Evolutionary conservation across 2,329 filamentous ascomycete species (phyloP).

Genomic region (Diplodia mutila): DNA sequence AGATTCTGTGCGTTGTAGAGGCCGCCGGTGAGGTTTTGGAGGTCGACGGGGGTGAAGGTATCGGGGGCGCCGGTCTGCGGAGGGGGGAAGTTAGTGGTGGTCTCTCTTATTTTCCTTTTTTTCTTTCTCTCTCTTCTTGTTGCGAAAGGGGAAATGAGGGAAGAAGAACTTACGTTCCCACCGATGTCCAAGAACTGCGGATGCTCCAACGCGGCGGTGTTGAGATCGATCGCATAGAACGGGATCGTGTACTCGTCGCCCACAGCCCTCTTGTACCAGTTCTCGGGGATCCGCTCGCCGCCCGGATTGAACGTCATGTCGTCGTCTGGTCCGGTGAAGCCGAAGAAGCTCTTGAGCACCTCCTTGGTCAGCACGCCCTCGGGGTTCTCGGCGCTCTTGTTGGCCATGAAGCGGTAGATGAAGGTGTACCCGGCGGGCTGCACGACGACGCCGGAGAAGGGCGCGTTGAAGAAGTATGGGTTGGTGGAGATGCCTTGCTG

Average conservation of each 20-base stretch:
- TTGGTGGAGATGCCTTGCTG: slow-evolving; percentile 7
- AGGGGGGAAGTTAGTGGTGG: neutral
- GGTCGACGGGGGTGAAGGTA: slow-evolving; percentile 42
- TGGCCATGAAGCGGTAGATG: slow-evolving; percentile 37
- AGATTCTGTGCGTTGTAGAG: slow-evolving; percentile 50
- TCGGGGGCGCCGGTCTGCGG: slow-evolving; percentile 26
- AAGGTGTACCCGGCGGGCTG: slow-evolving; percentile 36
- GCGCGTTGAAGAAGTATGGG: slow-evolving; percentile 18
- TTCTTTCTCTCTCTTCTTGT: neutral
- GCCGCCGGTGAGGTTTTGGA: slow-evolving; percentile 43
- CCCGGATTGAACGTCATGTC: slow-evolving; percentile 2
- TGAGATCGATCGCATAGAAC: neutral
- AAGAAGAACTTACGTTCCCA: slow-evolving; percentile 39
- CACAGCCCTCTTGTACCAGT: slow-evolving; percentile 16
- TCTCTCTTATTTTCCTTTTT: neutral
- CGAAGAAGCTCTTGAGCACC: slow-evolving; percentile 24
- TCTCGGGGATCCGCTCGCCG: slow-evolving; percentile 21
- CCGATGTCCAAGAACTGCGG: slow-evolving; percentile 41
- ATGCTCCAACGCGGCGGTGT: slow-evolving; percentile 30
- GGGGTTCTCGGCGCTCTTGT: slow-evolving; percentile 36
- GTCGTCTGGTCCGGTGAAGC: neutral
- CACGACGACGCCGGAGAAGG: slow-evolving; percentile 28
- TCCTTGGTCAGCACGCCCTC: slow-evolving; percentile 33
- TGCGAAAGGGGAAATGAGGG: slow-evolving; percentile 31
- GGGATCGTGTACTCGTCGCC: slow-evolving; percentile 12